Base-by-base conservation (phyloP, 2,329 filamentous ascomycete genomes). In the Xylariaceae sp. region DNA sequence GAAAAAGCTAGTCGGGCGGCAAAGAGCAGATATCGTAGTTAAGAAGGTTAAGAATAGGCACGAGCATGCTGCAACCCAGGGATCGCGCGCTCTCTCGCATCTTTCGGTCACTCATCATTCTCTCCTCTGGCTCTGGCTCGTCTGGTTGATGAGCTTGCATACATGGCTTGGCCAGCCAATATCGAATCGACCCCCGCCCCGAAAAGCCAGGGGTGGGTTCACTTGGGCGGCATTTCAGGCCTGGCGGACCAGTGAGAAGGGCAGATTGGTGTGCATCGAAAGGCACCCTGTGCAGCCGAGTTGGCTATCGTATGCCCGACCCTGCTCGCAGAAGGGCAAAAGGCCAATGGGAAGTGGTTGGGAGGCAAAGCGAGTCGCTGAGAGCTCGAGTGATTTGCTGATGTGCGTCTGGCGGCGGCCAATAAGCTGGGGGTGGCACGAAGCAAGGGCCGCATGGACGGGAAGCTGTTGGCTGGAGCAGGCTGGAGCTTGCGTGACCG, bases 181-280 rank as follows among this genome's bases (percentile, higher is more conserved):
- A 41, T 48, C 50, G 37, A 50, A 43, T 36, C 35, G 50, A 47
- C 49, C 54, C 53, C 53, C 47, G 50, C 46, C 48, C 39, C 43
- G 37, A 47, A 32, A 35, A 38, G 24, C 34, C 51, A 44, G 50
- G 48, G 51, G 38, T 39, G 35, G 45, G 34, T 39, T 45, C 47
- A 48, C 49, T 45, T 48, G 55, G 57, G 55, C 59, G 57, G 50
- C 56, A 57, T 11, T 26, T 26, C 22, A 6, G 22, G 22, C 22
- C 22, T 26, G 22, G 38, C 41, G 45, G 52, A 47, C 59, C 59
- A 62, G 53, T 62, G 42, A 57, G 52, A 49, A 51, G 31, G 50
- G 49, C 51, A 39, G 43, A 45, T 49, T 26, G 49, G 47, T 53
- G 56, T 60, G 58, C 58, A 54, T 26, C 22, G 6, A 26, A 26